Conservation (phyloP, 345 rosid species). For the Erodium maritimum region DNA sequence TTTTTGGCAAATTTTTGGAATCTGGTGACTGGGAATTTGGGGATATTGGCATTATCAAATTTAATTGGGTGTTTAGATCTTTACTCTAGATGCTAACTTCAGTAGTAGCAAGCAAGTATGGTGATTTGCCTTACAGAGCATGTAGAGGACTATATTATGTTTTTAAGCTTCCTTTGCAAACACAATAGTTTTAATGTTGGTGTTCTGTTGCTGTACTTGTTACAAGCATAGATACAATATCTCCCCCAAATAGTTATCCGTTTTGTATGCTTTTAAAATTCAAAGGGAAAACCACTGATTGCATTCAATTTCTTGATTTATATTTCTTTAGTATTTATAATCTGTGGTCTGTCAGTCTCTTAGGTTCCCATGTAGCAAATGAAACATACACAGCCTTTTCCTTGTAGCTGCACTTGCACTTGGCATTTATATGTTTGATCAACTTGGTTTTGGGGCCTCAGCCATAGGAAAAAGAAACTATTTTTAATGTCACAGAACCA, state of each 20-base stretch:
- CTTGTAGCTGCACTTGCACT: not conserved
- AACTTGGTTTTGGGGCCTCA: not conserved
- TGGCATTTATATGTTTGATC: not conserved
- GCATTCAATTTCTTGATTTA: not conserved
- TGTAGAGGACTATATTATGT: no score
- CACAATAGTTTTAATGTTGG: not conserved
- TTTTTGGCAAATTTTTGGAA: not conserved
- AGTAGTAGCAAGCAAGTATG: no score
- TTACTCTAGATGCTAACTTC: no score
- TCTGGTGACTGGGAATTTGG: no score
- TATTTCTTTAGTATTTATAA: no score
- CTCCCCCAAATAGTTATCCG: not conserved
- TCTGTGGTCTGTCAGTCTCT: no score
- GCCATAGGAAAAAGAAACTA: not conserved
- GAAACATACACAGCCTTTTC: not conserved
- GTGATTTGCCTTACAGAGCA: no score
- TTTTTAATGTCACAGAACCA: not conserved
- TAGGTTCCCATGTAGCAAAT: not conserved
- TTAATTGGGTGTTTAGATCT: no score
- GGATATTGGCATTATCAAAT: no score
- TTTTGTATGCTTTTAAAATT: not conserved
- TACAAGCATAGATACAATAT: not conserved
- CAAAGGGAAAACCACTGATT: not conserved
- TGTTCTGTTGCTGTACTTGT: not conserved
- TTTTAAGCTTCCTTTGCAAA: no score